A percentile compares a stretch with the other conserved stretches of the same genome.
phyloP scores from a whole-genome alignment of 306 rosid genomes.

The Dalbergia oliveri region DNA sequence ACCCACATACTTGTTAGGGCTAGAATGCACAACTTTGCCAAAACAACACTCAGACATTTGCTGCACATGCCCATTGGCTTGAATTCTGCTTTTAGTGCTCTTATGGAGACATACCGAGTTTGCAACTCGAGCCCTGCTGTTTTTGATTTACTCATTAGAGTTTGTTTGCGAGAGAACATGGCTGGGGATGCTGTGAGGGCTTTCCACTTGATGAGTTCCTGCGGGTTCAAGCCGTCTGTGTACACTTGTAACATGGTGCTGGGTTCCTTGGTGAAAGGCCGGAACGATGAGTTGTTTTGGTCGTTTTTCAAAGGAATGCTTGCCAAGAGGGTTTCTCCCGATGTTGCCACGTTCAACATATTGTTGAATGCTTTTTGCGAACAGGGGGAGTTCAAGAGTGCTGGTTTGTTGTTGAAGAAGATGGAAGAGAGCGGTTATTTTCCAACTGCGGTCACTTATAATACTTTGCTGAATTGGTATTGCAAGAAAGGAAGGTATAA shows the following conservation, averaged over 20 bases:
- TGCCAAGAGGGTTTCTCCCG: constrained; percentile 59
- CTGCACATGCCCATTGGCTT: constrained; percentile 57
- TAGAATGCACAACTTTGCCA: constrained; percentile 74
- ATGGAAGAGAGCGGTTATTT: constrained; percentile 71
- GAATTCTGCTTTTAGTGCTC: constrained; percentile 60
- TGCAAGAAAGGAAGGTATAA: constrained; percentile 75
- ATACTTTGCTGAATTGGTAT: constrained; percentile 80
- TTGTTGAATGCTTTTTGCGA: constrained; percentile 67
- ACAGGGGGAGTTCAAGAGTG: constrained; percentile 71
- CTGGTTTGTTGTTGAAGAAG: constrained; percentile 60
- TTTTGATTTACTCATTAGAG: constrained; percentile 75
- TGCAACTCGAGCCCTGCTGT: constrained; percentile 83
- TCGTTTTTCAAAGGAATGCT: constrained; percentile 76
- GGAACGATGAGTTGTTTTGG: constrained; percentile 59
- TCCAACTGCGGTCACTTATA: constrained; percentile 70
- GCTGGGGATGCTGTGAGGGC: constrained; percentile 64
- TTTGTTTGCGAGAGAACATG: constrained; percentile 68
- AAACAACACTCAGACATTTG: constrained; percentile 60
- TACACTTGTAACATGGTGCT: constrained; percentile 80
- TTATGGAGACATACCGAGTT: constrained; percentile 77
- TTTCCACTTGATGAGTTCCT: constrained; percentile 66
- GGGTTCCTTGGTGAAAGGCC: constrained; percentile 69
- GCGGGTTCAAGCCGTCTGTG: constrained; percentile 75
- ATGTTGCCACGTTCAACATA: constrained; percentile 74
- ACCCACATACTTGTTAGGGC: constrained; percentile 80